phyloP scores from a whole-genome alignment of 345 rosid species.

The Anastatica hierochuntica region DNA sequence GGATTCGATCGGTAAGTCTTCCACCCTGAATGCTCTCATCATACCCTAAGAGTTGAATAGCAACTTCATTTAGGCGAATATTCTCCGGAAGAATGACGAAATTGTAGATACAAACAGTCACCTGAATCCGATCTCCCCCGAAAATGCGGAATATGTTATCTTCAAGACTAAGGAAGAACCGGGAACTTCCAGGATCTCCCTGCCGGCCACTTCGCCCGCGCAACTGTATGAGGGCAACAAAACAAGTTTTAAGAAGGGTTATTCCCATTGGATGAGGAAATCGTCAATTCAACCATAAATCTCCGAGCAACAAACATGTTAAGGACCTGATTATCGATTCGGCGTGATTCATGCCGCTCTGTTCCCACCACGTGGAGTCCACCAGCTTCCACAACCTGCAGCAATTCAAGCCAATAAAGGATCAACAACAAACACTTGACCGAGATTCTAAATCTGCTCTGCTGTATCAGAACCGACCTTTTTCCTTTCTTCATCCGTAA shows the following conservation, averaged over 20 bases:
- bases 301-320: background rate
- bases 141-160: constrained; percentile 91
- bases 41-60: constrained; percentile 51
- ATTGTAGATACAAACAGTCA: constrained; percentile 20
- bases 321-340: constrained; percentile 87
- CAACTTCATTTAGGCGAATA: constrained; percentile 1
- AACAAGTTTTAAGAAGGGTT: background rate
- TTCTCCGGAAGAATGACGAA: constrained; percentile 1
- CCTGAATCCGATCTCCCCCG: constrained; percentile 95
- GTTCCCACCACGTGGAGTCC: constrained; percentile 95
- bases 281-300: background rate
- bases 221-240: constrained; percentile 36
- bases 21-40: constrained; percentile 95
- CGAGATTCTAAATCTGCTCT: constrained; percentile 2
- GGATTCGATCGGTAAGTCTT: constrained; percentile 93
- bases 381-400: constrained; percentile 86
- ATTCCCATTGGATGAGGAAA: background rate
- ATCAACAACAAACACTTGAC: constrained; percentile 6
- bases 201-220: constrained; percentile 96
- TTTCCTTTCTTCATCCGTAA: constrained; percentile 80
- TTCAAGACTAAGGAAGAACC: constrained; percentile 95
- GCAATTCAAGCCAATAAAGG: constrained; percentile 3
- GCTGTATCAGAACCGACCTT: constrained; percentile 35
- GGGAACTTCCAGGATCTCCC: constrained; percentile 98
- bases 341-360: constrained; percentile 88